Evolutionary conservation across 768 basidiomycete genomes (phyloP), one percentile per base, ranked within the genome.

Genomic region (Mycena galopus): DNA sequence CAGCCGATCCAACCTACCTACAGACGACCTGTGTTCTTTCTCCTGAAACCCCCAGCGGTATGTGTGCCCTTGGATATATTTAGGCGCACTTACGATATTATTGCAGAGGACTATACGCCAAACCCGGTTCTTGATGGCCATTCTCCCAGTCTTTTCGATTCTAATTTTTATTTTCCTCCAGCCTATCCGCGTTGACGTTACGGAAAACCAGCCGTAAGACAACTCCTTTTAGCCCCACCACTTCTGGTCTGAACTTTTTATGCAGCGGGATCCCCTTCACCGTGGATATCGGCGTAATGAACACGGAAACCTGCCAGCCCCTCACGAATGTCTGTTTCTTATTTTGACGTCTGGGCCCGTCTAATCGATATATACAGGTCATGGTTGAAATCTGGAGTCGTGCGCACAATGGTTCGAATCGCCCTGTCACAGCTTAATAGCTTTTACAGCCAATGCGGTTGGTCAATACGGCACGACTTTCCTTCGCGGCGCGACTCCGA

Each of bases 301-400:
- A 85, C 71, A 79, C 80, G 3, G 77, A 79, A 29, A 83, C 84
- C 11, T 86, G 85, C 78, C 61, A 84, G 65, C 83, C 84, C 4
- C 73, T 84, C 50, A 55, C 78, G 9, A 81, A 83, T 71, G 66
- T 72, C 17, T 25, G 60, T 60, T 32, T 35, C 11, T n/a, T 32
- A n/a, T 55, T 56, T 12, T 29, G 0, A 35, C 17, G 16, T 25
- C 6, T 1, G 5, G 11, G 35, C 19, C n/a, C 12, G 1, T 37
- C 32, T 47, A 9, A 59, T 9, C 2, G 3, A 23, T 25, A 23
- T 4, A 7, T 32, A 6, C 11, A 72, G 71, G 79, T 78, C n/a
- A 79, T 84, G 80, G 83, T 86, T 27, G 84, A 86, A 68, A 73
- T 84, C 58, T 84, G 81, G 80, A 73, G 78, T 44, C 25, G 78